Percentiles rank a stretch among this genome's conserved stretches.
Evolutionary conservation across 345 rosid genomes (phyloP).

Genomic region (Populus ilicifolia): DNA sequence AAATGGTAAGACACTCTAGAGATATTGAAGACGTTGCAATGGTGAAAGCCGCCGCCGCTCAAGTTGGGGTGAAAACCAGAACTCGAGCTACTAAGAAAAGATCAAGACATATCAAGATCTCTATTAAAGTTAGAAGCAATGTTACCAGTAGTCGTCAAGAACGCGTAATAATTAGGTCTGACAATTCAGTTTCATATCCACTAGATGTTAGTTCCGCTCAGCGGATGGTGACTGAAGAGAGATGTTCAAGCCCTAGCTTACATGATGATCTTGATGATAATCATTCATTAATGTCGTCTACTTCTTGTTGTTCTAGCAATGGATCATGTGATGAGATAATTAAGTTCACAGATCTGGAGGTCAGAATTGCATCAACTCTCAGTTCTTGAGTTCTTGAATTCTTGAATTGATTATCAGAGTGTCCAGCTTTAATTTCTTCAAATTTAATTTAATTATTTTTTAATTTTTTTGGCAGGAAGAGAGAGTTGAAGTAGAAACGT

Average conservation of each 20-base stretch:
- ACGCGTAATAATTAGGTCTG: conserved; percentile 10
- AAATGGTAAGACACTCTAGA: not conserved
- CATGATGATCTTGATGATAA: conserved; percentile 10
- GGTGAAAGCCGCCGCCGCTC: conserved; percentile 27
- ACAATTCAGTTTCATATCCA: not conserved
- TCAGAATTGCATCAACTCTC: conserved; percentile 10
- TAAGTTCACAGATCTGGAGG: conserved; percentile 54
- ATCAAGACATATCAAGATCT: conserved; percentile 12
- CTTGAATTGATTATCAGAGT: conserved; percentile 17
- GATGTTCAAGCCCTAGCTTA: conserved; percentile 26
- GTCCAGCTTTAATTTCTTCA: conserved; percentile 24
- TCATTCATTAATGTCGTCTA: conserved; percentile 16
- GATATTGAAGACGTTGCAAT: conserved; percentile 26
- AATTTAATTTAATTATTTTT: conserved; percentile 8
- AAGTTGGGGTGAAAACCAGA: conserved; percentile 32
- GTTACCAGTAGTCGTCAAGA: not conserved
- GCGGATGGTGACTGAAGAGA: conserved; percentile 13
- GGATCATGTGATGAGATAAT: conserved; percentile 40
- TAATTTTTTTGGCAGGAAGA: conserved; percentile 32
- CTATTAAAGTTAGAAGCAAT: conserved; percentile 40
- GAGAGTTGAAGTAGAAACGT: conserved; percentile 49
- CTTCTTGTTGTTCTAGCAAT: conserved; percentile 57
- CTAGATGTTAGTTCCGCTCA: conserved; percentile 1
- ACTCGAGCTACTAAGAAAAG: conserved; percentile 28
- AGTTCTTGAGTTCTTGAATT: conserved; percentile 12